Evolutionary conservation across 1,139 yeast genomes (phyloP).

Genomic region (Candida smagusa): DNA sequence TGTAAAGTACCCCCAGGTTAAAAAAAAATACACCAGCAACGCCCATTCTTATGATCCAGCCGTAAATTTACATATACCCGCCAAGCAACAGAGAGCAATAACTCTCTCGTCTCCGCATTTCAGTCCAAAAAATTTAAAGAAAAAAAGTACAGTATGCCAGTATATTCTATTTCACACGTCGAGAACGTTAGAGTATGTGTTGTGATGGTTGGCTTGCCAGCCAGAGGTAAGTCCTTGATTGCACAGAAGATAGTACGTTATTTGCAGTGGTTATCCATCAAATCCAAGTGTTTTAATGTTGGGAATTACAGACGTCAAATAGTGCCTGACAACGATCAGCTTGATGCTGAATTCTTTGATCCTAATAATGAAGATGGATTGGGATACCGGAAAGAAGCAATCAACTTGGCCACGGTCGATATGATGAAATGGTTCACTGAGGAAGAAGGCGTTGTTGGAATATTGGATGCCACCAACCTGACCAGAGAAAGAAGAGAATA

Average conservation of each 20-base stretch:
- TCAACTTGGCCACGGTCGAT: slow-evolving; percentile 69
- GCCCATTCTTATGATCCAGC: no score
- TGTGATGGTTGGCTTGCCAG: slow-evolving; percentile 72
- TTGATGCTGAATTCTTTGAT: slow-evolving; percentile 76
- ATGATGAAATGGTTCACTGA: slow-evolving; percentile 85
- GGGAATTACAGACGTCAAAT: slow-evolving; percentile 74
- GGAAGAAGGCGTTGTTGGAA: slow-evolving; percentile 85
- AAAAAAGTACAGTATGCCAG: slow-evolving; percentile 48
- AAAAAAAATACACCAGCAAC: no score
- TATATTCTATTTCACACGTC: slow-evolving; percentile 67
- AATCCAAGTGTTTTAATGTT: slow-evolving; percentile 85
- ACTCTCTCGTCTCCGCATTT: slow-evolving; percentile 2
- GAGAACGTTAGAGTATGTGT: slow-evolving; percentile 73
- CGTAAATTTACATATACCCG: no score
- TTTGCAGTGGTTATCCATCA: slow-evolving; percentile 85
- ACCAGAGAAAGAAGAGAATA: slow-evolving; percentile 68
- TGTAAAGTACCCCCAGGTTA: no score
- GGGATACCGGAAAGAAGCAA: slow-evolving; percentile 64
- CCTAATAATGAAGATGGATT: slow-evolving; percentile 62
- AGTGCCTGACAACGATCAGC: slow-evolving; percentile 25
- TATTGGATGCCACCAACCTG: slow-evolving; percentile 84
- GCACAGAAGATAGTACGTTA: slow-evolving; percentile 85
- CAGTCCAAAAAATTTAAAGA: slow-evolving; percentile 1
- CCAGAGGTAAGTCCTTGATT: slow-evolving; percentile 73
- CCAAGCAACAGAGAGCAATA: no score